Percentiles rank a stretch among this genome's conserved stretches.
These are phyloP conservation scores for Russula sp. DNA, from an alignment of 768 basidiomycete genomes.

Conservation along the genomic window DNA sequence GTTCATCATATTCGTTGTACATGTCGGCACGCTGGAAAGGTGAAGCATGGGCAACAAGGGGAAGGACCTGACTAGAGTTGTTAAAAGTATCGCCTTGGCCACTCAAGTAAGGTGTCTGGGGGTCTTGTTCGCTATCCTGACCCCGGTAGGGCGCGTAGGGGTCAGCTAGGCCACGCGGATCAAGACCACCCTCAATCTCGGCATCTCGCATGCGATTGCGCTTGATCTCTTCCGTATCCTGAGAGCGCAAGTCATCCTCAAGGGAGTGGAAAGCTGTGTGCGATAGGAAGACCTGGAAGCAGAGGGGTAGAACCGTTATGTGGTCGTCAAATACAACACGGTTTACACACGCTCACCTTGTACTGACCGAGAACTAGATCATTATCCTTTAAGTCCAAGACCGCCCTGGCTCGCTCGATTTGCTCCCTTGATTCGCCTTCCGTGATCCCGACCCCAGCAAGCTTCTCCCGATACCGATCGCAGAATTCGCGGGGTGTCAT, in stretches of 20 bases:
- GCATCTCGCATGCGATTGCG: constrained; percentile 70
- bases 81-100: constrained; percentile 42
- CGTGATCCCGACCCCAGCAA: constrained; percentile 47
- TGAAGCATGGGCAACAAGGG: constrained; percentile 76
- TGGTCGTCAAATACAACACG: not conserved
- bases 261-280: constrained; percentile 80
- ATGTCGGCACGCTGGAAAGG: constrained; percentile 71
- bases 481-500: constrained; percentile 85
- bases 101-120: constrained; percentile 31
- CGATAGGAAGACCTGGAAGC: constrained; percentile 73
- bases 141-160: constrained; percentile 73
- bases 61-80: constrained; percentile 64
- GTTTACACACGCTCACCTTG: constrained; percentile 49
- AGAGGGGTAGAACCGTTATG: constrained; percentile 2
- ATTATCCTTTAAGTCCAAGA: constrained; percentile 50
- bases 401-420: constrained; percentile 49
- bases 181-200: constrained; percentile 63
- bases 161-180: constrained; percentile 48
- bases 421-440: constrained; percentile 55
- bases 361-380: constrained; percentile 78
- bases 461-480: constrained; percentile 67
- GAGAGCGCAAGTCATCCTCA: constrained; percentile 78
- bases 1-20: constrained; percentile 75
- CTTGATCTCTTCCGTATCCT: constrained; percentile 82
- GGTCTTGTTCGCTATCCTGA: constrained; percentile 39